Conservation (phyloP, 2,329 filamentous ascomycete genomes). For the Berkeleyomyces rouxiae region DNA sequence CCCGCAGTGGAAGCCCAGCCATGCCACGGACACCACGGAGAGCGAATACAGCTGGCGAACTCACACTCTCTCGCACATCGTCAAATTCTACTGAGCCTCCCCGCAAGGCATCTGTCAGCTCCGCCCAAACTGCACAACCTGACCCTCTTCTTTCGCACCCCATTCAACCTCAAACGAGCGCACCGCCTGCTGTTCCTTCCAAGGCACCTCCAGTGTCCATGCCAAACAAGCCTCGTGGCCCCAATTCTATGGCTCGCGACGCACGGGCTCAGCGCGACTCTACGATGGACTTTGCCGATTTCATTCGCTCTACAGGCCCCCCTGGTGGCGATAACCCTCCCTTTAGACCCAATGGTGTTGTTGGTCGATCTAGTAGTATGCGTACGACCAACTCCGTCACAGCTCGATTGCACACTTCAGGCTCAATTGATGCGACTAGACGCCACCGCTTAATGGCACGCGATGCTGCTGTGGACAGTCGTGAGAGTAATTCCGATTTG, state of each 20-base stretch:
- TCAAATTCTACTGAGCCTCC: constrained; percentile 24
- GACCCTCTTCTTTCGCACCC: constrained; percentile 13
- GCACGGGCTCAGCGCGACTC: constrained; percentile 55
- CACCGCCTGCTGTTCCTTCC: constrained; percentile 15
- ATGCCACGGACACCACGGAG: constrained; percentile 26
- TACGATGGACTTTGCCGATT: constrained; percentile 70
- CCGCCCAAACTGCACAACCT: constrained; percentile 11
- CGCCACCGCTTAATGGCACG: constrained; percentile 51
- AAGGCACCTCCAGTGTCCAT: constrained; percentile 1
- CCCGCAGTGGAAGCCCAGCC: constrained; percentile 24
- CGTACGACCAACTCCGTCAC: constrained; percentile 25
- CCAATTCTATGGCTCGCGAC: constrained; percentile 40
- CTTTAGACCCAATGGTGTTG: constrained; percentile 16
- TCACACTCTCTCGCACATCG: constrained; percentile 32
- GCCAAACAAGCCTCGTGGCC: background rate
- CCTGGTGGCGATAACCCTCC: constrained; percentile 25
- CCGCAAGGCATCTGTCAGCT: constrained; percentile 12
- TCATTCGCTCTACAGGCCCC: constrained; percentile 73
- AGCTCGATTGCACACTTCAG: constrained; percentile 15
- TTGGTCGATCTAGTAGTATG: constrained; percentile 23
- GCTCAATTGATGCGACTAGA: constrained; percentile 20
- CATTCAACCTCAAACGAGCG: constrained; percentile 3
- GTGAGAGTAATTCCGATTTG: constrained; percentile 62
- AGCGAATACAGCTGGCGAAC: constrained; percentile 29
- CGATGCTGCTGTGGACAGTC: constrained; percentile 45